A percentile compares a stretch with the other conserved stretches of the same genome.
Evolutionary conservation across 2,329 filamentous ascomycete species (phyloP).

Genomic region (Arthroderma uncinatum): DNA sequence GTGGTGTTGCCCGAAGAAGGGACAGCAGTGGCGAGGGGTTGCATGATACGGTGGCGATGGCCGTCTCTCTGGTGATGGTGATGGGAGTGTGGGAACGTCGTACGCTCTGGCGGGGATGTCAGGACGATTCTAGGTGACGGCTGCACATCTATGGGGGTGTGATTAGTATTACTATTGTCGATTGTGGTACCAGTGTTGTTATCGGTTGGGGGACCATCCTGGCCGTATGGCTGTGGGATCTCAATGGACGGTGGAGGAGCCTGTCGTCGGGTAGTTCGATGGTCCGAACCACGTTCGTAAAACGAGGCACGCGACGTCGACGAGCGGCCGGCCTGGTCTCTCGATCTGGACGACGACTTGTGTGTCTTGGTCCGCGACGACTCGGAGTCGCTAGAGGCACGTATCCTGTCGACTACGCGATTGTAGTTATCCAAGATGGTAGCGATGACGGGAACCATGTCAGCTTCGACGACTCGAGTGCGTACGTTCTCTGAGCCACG

Average conservation of each 20-base stretch:
- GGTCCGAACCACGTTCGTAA: constrained; percentile 41
- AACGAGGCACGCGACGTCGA: constrained; percentile 18
- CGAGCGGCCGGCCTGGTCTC: constrained; percentile 22
- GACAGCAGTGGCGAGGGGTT: constrained; percentile 56
- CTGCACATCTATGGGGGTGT: constrained; percentile 41
- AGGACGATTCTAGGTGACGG: constrained; percentile 53
- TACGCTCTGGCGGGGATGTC: constrained; percentile 60
- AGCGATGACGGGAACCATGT: constrained; percentile 98
- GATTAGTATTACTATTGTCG: constrained; percentile 26
- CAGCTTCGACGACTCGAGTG: constrained; percentile 91
- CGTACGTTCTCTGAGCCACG: constrained; percentile 87
- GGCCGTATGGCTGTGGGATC: constrained; percentile 51
- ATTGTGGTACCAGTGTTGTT: constrained; percentile 19
- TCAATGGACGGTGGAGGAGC: constrained; percentile 76
- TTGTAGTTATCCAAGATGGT: constrained; percentile 98
- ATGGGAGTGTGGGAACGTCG: constrained; percentile 48
- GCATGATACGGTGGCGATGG: constrained; percentile 46
- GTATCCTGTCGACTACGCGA: constrained; percentile 84
- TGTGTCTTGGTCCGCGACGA: constrained; percentile 17
- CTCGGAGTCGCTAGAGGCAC: constrained; percentile 52
- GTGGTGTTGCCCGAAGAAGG: constrained; percentile 53
- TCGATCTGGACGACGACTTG: constrained; percentile 21
- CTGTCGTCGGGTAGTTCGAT: constrained; percentile 59
- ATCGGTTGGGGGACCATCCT: constrained; percentile 38
- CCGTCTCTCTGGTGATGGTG: constrained; percentile 39